Evolutionary conservation across 2,329 filamentous ascomycete genomes (phyloP), one percentile per base, ranked within the genome.

Genomic region (Botryotinia convoluta): DNA sequence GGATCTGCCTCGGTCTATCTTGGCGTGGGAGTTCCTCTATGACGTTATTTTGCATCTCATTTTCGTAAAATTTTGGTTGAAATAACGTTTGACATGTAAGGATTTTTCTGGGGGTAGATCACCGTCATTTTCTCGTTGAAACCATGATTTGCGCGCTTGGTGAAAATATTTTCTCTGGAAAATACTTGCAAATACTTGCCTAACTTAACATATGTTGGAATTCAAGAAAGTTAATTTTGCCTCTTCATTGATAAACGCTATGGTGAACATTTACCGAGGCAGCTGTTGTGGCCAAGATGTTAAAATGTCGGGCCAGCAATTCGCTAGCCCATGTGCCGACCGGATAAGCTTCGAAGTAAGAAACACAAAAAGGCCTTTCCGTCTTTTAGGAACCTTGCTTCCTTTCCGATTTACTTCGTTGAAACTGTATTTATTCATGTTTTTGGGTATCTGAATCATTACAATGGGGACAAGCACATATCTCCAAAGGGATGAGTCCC

Each of bases 1-100:
- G 63, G 63, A 72, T 69, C 42, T 72, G 54, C 63, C 51, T 72
- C 71, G 71, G 71, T 72, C 51, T 60, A 69, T 69, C 54, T 72
- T 72, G 54, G 63, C 42, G 3, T 61, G 20, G 26, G 12, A 51
- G n/a, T 22, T 51, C 18, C 22, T 44, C 18, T 22, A 61, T 69
- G 63, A 72, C 71, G 71, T 72, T 72, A 51, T 60, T 20, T 37
- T 72, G 71, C 62, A 39, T 72, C 26, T 48, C 14, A 44, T 67
- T 68, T 60, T 61, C 42, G 26, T 42, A 59, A 59, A 20, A 29
- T 37, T 35, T 22, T 57, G 48, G 62, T 72, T 48, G 61, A 32
- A 22, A 42, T 57, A 32, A 59, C 35, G 48, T 57, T 67, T 35
- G 37, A 63, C 57, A 63, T 51, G 69, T 51, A 37, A 67, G 69